Conservation (phyloP, 2,329 filamentous ascomycete species). For the Fusarium fracticaudum region DNA sequence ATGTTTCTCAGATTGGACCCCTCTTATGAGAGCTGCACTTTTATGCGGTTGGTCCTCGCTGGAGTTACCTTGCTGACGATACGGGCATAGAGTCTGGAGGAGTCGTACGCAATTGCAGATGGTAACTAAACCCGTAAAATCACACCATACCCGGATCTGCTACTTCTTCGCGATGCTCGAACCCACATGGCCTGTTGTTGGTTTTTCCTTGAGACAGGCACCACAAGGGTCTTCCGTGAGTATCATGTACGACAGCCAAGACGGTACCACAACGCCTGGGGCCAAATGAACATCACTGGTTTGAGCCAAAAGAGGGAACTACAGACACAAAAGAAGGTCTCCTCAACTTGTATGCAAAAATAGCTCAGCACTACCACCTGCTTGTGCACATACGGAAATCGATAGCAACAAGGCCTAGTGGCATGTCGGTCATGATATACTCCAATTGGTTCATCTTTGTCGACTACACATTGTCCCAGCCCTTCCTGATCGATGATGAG, state of each 20-base stretch:
- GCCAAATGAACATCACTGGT: conserved; percentile 27
- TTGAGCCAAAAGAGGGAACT: conserved; percentile 34
- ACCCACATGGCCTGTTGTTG: conserved; percentile 39
- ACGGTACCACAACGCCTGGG: conserved; percentile 35
- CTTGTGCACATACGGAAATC: conserved; percentile 29
- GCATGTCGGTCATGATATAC: conserved; percentile 40
- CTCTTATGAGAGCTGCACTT: conserved; percentile 22
- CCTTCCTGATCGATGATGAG: conserved; percentile 31
- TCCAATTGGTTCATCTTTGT: conserved; percentile 35
- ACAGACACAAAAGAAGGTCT: conserved; percentile 27
- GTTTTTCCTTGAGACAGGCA: conserved; percentile 26
- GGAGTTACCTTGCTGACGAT: conserved; percentile 33
- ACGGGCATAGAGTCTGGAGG: conserved; percentile 18
- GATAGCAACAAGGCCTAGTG: conserved; percentile 36
- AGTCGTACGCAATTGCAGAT: conserved; percentile 26
- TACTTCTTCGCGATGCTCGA: conserved; percentile 29
- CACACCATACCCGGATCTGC: conserved; percentile 39
- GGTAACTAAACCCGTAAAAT: conserved; percentile 34
- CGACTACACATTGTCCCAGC: conserved; percentile 9
- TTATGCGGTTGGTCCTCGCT: conserved; percentile 41
- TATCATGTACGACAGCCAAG: conserved; percentile 35
- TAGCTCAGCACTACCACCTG: conserved; percentile 37
- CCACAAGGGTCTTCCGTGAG: conserved; percentile 32
- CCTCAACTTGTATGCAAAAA: conserved; percentile 35
- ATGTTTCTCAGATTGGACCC: conserved; percentile 40